Evolutionary conservation across 2,329 filamentous ascomycete species (phyloP), one percentile per base, ranked within the genome.

Genomic region (Phialocephala subalpina): DNA sequence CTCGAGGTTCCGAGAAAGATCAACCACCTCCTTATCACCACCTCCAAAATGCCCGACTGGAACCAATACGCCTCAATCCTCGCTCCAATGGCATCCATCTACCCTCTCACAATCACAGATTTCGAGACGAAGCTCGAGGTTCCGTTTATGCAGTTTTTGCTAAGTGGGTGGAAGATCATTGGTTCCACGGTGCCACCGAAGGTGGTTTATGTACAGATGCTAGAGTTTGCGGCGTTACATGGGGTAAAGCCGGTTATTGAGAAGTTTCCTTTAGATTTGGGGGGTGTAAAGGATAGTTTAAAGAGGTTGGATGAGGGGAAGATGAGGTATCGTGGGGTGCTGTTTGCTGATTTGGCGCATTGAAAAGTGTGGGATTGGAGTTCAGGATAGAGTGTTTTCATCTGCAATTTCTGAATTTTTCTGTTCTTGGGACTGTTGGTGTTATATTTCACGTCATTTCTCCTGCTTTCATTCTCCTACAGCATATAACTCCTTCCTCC

Each of bases 51-150:
- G 65, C 70, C 70, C 35, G 57, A 71, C n/a, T 73, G 67, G 70
- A 27, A 63, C 18, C 56, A 62, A 5, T 68, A 66, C 40, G 12
- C 56, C 4, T 47, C 64, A 4, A 65, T 72, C 27, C 40, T 72
- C 40, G 67, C 65, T 18, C 66, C 70, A 1, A 82, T 85, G 58
- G 89, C 89, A 1, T 81, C 80, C 8, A 87, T 91, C 69, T 83
- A 90, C 64, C 87, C 90, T 75, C 82, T 93, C 49, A 89, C 88
- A 18, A 84, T 85, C 1, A 88, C 90, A 1, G 61, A 60, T 0
- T 89, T 92, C 1, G 62, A 68, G 18, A 52, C 63, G n/a, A 67
- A 72, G 29, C 61, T 75, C 12, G 63, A 63, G 35, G 64, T 74
- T 11, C 72, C 71, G 25, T 68, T 70, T n/a, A 70, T 70, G 67